Evolutionary conservation across 352 stramenopile genomes (phyloP).

Genomic region (Phytophthora sp.): DNA sequence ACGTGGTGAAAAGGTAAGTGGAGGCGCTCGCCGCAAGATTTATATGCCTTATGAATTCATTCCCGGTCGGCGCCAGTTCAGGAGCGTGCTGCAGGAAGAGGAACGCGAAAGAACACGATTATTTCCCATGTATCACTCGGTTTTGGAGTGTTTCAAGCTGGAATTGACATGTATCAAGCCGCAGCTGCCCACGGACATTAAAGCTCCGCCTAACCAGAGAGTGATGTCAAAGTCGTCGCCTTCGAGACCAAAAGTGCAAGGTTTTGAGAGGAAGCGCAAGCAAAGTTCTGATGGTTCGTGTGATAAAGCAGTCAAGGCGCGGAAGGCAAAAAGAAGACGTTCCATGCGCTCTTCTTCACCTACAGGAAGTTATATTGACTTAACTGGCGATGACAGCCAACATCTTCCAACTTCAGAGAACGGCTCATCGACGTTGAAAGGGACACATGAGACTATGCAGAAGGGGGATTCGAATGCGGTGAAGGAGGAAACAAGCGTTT

Average conservation of each 20-base stretch:
- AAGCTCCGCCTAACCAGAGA: not conserved
- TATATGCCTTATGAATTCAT: constrained; percentile 78
- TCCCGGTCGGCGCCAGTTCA: constrained; percentile 55
- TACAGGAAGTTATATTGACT: constrained; percentile 36
- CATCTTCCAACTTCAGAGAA: constrained; percentile 5
- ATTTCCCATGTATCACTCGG: constrained; percentile 50
- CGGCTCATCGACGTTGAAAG: not conserved
- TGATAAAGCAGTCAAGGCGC: constrained; percentile 39
- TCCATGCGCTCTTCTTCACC: constrained; percentile 11
- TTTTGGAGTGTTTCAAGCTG: constrained; percentile 44
- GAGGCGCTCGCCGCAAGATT: constrained; percentile 52
- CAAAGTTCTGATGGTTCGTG: constrained; percentile 31
- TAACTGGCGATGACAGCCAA: constrained; percentile 29
- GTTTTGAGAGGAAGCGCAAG: constrained; percentile 45
- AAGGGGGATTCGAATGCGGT: constrained; percentile 2
- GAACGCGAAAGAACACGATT: constrained; percentile 34
- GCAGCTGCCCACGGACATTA: constrained; percentile 11
- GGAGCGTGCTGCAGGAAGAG: constrained; percentile 55
- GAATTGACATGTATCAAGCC: constrained; percentile 5
- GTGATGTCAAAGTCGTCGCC: constrained; percentile 12
- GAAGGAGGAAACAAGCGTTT: not conserved
- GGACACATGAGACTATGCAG: not conserved
- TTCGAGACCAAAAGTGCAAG: constrained; percentile 19
- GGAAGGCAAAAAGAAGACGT: constrained; percentile 34
- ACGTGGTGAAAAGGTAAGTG: constrained; percentile 70